Conservation (phyloP, 1,139 yeast species). For the Hyphopichia buzzinii region DNA sequence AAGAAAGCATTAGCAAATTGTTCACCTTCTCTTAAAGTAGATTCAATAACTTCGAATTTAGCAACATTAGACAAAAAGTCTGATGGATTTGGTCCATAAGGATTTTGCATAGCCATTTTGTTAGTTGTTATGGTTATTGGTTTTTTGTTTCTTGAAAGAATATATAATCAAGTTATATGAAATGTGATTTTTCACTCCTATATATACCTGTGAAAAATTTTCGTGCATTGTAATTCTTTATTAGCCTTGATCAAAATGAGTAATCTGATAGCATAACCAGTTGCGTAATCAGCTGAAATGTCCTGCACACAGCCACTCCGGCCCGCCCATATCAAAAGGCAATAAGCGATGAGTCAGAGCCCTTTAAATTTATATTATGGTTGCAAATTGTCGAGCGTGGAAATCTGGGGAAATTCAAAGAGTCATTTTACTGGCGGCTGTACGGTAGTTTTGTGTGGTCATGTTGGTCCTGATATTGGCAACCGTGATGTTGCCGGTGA, state of each 20-base stretch:
- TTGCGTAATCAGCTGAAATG: not conserved
- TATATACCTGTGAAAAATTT: not conserved
- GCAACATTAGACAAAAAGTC: slow-evolving; percentile 54
- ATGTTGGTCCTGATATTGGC: too few relatives aligned
- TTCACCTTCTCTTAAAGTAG: slow-evolving; percentile 60
- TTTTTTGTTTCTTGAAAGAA: too few relatives aligned
- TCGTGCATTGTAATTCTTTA: not conserved
- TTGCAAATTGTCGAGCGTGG: too few relatives aligned
- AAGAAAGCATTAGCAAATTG: slow-evolving; percentile 61
- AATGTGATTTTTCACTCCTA: too few relatives aligned
- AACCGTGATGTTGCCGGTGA: too few relatives aligned
- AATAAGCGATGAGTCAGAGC: not conserved
- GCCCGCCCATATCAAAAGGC: not conserved
- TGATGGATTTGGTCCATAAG: slow-evolving; percentile 60
- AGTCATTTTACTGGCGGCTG: too few relatives aligned
- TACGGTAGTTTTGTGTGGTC: too few relatives aligned
- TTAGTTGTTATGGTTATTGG: slow-evolving; percentile 1
- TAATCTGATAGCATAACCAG: not conserved
- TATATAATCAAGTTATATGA: too few relatives aligned
- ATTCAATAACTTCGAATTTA: slow-evolving; percentile 52
- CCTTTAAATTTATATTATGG: too few relatives aligned
- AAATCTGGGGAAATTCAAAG: too few relatives aligned
- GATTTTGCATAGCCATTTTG: slow-evolving; percentile 21
- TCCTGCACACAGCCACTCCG: not conserved
- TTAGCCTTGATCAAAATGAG: not conserved